Base-by-base conservation (phyloP, 2,329 filamentous ascomycete species). In the Sarocladium oryzae region DNA sequence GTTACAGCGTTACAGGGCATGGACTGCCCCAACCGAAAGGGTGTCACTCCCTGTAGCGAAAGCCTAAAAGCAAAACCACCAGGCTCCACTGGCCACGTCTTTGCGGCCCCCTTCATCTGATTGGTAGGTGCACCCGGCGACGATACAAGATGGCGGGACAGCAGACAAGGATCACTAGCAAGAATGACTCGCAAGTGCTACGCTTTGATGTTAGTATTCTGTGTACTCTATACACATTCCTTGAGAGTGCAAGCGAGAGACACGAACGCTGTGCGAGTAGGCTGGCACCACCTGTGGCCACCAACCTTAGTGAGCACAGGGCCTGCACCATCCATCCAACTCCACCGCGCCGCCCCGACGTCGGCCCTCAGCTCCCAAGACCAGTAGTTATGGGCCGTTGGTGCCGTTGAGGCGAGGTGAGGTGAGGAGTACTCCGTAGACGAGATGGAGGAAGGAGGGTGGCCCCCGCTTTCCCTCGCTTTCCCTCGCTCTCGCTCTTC, bases 51-150 rank as follows among this genome's bases (percentile, higher is more conserved):
- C 40, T 28, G 9, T 3, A 43, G 21, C 11, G 11, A 28, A 28
- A 26, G 15, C 3, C 21, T 16, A 43, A 15, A 28, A n/a, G 35
- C 9, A 26, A 20, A 21, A 4, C 36, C 5, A 4, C 21, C 15
- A 9, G n/a, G 23, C 40, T 43, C 40, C 40, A 43, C 23, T 15
- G 40, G 40, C 40, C 40, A 43, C 40, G 40, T 43, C 40, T 43
- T 5, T 43, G 40, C 16, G 40, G 40, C 40, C 13, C 8, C 40
- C 40, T 26, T 3, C 21, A 8, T 28, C 40, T 16, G 5, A 43
- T 43, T 43, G 40, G 40, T 9, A 15, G 16, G 9, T 28, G 40
- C 21, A 37, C 21, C 3, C 7, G 7, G 13, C 40, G 10, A 3
- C 4, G 8, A 8, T 4, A 28, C 13, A 15, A 5, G 37, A 23